Base-by-base conservation (phyloP, 257 asterid species). In the Solanum medicagineum region DNA sequence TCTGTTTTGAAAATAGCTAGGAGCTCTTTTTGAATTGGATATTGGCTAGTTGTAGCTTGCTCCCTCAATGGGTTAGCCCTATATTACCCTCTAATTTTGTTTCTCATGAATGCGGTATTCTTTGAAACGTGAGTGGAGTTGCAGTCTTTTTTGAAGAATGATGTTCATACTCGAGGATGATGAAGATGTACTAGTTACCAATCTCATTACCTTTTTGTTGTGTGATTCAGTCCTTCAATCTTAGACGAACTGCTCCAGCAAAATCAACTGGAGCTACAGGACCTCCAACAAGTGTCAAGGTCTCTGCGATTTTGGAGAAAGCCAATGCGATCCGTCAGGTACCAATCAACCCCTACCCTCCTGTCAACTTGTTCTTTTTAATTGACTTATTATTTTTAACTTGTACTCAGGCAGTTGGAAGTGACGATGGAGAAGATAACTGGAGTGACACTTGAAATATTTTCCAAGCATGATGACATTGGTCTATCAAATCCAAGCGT, bases 251-350 rank as follows among this genome's bases (percentile, higher is more conserved):
- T 4, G 90, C 84, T 65, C 84, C 91, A 68, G 85, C 93, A 87
- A 94, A 91, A 89, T 84, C 93, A 87, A 84, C 88, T 53, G 86
- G 68, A 47, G 88, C 92, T 84, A 66, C 91, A 60, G 94, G 84
- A 19, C 90, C 85, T 49, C 85, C 93, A 32, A 81, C 95, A 83
- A 90, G 87, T 84, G 88, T 88, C 87, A 92, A 91, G 91, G 98
- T 96, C 86, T 91, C 91, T 87, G 98, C 96, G 47, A 92, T 97
- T 89, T 88, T 97, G 83, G 91, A 91, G 90, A 97, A 93, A 91
- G 99, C 99, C 42, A 92, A 89, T 57, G 98, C 98, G 17, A 93
- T 97, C 83, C 98, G 99, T 84, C 96, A 95, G 98, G 99, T 84
- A 49, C 29, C 44, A 75, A 29, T 45, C 44, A 75, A 29, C 45